phyloP scores from a whole-genome alignment of 2,329 filamentous ascomycete genomes.

The Aspergillus proliferans region DNA sequence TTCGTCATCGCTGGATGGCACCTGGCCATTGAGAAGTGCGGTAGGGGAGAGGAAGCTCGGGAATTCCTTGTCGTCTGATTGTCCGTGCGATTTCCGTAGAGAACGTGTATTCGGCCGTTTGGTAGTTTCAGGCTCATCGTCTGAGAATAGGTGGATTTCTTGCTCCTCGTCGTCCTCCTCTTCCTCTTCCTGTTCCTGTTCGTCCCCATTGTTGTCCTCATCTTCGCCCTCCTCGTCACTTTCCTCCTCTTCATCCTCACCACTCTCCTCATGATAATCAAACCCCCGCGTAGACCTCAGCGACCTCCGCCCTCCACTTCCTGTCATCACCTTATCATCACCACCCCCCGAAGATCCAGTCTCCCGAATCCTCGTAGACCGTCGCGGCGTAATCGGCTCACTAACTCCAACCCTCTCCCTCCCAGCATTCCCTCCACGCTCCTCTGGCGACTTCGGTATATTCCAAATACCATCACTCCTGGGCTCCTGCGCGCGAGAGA shows the following conservation, averaged over 20 bases:
- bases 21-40: neutral
- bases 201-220: neutral
- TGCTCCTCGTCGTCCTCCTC: neutral
- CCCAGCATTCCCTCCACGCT: neutral
- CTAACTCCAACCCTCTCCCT: neutral
- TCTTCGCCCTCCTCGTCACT: neutral
- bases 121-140: neutral
- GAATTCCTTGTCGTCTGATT: neutral
- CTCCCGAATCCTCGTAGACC: conserved; percentile 6
- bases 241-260: conserved; percentile 1
- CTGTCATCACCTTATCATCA: neutral
- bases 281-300: neutral
- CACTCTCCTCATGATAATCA: neutral
- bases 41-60: neutral
- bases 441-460: conserved; percentile 5
- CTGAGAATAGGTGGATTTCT: conserved; percentile 1
- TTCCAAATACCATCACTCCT: conserved; percentile 7
- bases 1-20: neutral
- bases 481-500: neutral
- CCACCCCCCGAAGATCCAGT: too few relatives aligned
- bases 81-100: neutral
- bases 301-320: neutral
- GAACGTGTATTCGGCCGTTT: neutral
- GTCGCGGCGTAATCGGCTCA: conserved; percentile 6
- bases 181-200: neutral